Conservation (phyloP, 164 flowering plant species). For the Amborella trichopoda region DNA sequence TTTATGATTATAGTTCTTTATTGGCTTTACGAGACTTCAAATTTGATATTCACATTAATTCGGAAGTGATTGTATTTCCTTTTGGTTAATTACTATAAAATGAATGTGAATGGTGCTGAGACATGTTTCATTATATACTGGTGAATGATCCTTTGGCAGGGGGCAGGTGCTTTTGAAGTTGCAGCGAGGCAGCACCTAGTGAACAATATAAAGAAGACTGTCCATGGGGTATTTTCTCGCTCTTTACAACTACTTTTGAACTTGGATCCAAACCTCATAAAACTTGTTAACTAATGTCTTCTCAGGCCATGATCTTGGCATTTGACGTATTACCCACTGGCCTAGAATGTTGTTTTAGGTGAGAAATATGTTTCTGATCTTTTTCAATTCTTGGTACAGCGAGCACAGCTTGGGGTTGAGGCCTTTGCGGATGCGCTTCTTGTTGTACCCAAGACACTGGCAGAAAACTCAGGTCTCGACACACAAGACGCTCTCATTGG, state of each 20-base stretch:
- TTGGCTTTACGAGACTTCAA: too few relatives aligned
- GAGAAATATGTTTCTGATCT: not conserved
- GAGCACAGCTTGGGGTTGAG: constrained; percentile 95
- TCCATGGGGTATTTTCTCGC: constrained; percentile 65
- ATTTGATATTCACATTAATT: too few relatives aligned
- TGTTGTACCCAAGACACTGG: constrained; percentile 90
- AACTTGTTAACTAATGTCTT: too few relatives aligned
- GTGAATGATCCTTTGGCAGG: constrained; percentile 26
- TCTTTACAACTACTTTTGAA: too few relatives aligned
- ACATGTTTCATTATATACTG: not conserved
- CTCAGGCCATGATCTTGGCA: too few relatives aligned
- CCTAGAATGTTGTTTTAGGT: not conserved
- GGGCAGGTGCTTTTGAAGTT: constrained; percentile 98
- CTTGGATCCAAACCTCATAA: too few relatives aligned
- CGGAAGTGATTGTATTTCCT: too few relatives aligned
- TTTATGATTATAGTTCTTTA: too few relatives aligned
- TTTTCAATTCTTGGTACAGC: constrained; percentile 27
- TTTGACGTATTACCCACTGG: not conserved
- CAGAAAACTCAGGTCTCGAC: constrained; percentile 97
- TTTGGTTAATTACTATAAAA: too few relatives aligned
- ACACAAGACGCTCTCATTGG: constrained; percentile 86
- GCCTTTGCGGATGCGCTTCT: constrained; percentile 99
- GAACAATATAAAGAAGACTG: constrained; percentile 89
- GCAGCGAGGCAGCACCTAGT: constrained; percentile 87
- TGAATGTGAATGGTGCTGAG: too few relatives aligned